These are phyloP conservation scores for Calonectria naviculata DNA, from an alignment of 2,329 filamentous ascomycete genomes.

Conservation along the genomic window DNA sequence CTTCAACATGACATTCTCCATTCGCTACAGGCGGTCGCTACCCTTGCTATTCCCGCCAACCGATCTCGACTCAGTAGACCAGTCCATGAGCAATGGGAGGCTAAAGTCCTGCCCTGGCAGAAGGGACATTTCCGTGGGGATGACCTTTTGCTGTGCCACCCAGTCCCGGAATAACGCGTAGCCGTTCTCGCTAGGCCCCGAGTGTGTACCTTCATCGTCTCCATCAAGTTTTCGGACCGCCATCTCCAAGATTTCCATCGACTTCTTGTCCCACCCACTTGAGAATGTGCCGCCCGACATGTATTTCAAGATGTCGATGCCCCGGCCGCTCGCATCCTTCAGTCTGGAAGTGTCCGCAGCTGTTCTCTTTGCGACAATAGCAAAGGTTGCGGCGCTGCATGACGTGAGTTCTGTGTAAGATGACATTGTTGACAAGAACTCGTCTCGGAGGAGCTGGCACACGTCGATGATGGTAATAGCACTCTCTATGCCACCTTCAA, in stretches of 20 bases:
- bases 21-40: neutral
- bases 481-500: neutral
- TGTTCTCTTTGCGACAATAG: neutral
- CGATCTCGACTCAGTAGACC: neutral
- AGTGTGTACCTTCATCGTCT: neutral
- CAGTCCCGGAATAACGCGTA: conserved; percentile 51
- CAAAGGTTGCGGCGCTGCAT: neutral
- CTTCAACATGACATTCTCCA: neutral
- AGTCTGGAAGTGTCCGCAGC: neutral
- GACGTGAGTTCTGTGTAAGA: neutral
- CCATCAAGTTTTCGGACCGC: neutral
- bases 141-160: neutral
- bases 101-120: neutral
- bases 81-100: neutral
- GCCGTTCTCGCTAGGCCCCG: neutral
- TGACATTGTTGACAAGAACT: neutral
- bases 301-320: neutral
- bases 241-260: neutral
- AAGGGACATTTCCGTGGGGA: neutral
- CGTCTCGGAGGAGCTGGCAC: neutral
- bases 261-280: neutral
- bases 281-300: neutral
- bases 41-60: neutral
- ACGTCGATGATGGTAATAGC: neutral
- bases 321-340: neutral